Evolutionary conservation across 2,329 filamentous ascomycete species (phyloP).

Genomic region (Didymella exigua): DNA sequence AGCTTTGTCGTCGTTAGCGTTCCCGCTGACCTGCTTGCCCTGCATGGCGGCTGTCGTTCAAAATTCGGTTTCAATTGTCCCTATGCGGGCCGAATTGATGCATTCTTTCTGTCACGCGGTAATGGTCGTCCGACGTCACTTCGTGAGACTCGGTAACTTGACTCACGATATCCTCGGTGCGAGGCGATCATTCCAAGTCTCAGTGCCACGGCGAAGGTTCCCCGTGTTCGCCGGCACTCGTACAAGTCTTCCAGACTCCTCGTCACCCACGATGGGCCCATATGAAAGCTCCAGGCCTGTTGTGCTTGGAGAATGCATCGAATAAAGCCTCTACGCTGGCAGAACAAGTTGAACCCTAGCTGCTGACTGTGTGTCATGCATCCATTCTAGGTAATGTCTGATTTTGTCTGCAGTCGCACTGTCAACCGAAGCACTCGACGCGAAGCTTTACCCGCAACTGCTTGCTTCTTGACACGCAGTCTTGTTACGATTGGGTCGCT

Average conservation of each 20-base stretch:
- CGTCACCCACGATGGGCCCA: background rate
- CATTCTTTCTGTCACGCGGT: background rate
- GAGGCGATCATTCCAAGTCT: background rate
- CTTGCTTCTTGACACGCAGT: background rate
- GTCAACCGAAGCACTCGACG: background rate
- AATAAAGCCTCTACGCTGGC: background rate
- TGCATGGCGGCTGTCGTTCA: constrained; percentile 20
- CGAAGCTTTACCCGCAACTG: background rate
- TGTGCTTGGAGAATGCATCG: background rate
- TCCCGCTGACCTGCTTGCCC: constrained; percentile 7
- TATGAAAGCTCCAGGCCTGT: background rate
- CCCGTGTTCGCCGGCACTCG: background rate
- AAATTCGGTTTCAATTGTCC: background rate
- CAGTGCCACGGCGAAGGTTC: background rate
- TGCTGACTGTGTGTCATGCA: background rate
- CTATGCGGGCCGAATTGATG: constrained; percentile 1
- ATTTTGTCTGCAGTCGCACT: background rate
- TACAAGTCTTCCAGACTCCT: background rate
- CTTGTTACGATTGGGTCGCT: background rate
- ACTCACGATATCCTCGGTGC: background rate
- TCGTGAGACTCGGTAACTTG: background rate
- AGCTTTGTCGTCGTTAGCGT: background rate
- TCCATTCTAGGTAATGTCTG: background rate
- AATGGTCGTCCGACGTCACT: background rate
- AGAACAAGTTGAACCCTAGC: background rate